Evolutionary conservation across 2,329 filamentous ascomycete species (phyloP).

Genomic region (Botrytis galanthina): DNA sequence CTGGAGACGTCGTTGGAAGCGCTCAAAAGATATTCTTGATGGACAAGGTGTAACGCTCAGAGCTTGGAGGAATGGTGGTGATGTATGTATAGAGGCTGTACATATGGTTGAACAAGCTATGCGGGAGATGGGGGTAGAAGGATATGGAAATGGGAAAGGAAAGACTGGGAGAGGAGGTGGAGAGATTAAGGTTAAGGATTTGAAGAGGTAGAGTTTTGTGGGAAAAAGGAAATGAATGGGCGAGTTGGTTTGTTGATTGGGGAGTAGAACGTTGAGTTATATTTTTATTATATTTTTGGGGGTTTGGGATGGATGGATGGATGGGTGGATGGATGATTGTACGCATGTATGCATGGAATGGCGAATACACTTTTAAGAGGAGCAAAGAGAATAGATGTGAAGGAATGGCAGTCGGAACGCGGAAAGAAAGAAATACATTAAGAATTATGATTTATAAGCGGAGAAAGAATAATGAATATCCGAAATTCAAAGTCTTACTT

Average conservation of each 20-base stretch:
- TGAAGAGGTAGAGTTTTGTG: conserved; percentile 28
- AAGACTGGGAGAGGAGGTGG: conserved; percentile 37
- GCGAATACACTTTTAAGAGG: neutral
- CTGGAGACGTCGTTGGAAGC: conserved; percentile 66
- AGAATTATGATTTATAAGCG: neutral
- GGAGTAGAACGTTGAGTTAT: neutral
- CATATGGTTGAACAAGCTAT: conserved; percentile 59
- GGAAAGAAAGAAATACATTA: neutral
- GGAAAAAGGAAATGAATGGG: neutral
- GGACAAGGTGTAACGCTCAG: conserved; percentile 64
- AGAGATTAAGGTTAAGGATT: conserved; percentile 38
- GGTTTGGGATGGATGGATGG: neutral
- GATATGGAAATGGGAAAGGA: conserved; percentile 34
- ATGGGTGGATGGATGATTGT: neutral
- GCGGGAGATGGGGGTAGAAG: conserved; percentile 43
- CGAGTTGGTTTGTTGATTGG: neutral
- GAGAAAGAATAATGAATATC: neutral
- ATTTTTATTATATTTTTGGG: neutral
- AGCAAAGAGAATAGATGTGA: neutral
- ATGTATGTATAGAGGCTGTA: conserved; percentile 66
- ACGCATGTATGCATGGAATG: neutral
- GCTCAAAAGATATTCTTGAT: conserved; percentile 63
- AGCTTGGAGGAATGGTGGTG: conserved; percentile 70
- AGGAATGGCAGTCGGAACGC: neutral
- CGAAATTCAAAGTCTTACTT: neutral